Conservation (phyloP, 164 flowering plant species). For the Umbellularia californica region DNA sequence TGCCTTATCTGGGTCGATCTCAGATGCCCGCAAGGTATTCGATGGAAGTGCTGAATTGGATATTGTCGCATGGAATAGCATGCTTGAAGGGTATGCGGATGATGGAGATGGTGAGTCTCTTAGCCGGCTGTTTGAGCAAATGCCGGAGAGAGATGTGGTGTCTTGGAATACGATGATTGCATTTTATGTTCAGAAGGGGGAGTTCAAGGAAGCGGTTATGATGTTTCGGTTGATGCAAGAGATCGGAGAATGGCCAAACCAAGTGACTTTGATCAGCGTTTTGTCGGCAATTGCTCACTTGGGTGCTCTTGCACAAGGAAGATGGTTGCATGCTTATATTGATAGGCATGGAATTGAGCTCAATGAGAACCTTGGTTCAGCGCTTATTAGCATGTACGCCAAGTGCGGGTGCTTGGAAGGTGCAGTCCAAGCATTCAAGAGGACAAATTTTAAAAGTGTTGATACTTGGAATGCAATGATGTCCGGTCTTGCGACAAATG, state of each 20-base stretch:
- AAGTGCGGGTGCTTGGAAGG: conserved; percentile 11
- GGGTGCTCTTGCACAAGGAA: conserved; percentile 17
- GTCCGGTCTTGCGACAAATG: conserved; percentile 11
- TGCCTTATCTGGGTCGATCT: conserved; percentile 1
- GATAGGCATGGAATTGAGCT: conserved; percentile 3
- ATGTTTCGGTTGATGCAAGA: conserved; percentile 14
- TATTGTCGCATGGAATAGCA: conserved; percentile 13
- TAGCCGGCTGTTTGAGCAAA: conserved; percentile 11
- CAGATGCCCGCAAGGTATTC: conserved; percentile 16
- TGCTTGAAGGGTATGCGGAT: conserved; percentile 12
- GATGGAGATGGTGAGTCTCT: conserved; percentile 1
- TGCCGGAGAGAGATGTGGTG: conserved; percentile 12
- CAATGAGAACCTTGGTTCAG: conserved; percentile 14
- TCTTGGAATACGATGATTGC: conserved; percentile 18
- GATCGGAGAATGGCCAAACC: conserved; percentile 6
- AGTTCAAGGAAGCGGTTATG: conserved; percentile 6
- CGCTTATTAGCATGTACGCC: conserved; percentile 15
- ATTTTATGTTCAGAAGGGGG: conserved; percentile 5
- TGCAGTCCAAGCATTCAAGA: conserved; percentile 8
- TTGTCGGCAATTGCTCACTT: conserved; percentile 13
- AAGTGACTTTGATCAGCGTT: conserved; percentile 14
- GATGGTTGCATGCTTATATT: conserved; percentile 10
- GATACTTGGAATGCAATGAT: conserved; percentile 21
- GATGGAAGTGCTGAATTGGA: conserved; percentile 13
- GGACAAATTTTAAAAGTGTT: conserved; percentile 1